Percentiles rank a stretch among this genome's conserved stretches.
Conservation (phyloP, 1,139 yeast species). For the Debaryomyces nepalensis region DNA sequence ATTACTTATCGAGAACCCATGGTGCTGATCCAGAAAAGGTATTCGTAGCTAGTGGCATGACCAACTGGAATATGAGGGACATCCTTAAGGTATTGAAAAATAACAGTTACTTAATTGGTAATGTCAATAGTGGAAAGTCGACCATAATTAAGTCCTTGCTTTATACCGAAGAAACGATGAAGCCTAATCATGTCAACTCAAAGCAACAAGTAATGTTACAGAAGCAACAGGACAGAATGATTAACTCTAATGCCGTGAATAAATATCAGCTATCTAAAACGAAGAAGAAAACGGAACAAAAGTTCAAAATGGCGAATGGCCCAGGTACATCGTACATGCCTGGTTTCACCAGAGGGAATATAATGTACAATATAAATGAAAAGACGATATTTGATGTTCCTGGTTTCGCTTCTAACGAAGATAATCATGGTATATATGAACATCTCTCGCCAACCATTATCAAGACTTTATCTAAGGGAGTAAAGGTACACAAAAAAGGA, state of each 20-base stretch:
- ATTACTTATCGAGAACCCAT: slow-evolving; percentile 44
- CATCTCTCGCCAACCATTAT: slow-evolving; percentile 33
- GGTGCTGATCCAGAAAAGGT: slow-evolving; percentile 52
- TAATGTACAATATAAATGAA: slow-evolving; percentile 36
- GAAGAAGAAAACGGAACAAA: slow-evolving; percentile 18
- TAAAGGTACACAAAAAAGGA: slow-evolving; percentile 37
- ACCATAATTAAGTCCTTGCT: slow-evolving; percentile 59
- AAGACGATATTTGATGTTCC: slow-evolving; percentile 58
- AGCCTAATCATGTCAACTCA: slow-evolving; percentile 15
- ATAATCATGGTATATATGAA: slow-evolving; percentile 36
- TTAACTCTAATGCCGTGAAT: slow-evolving; percentile 16
- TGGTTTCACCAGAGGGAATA: slow-evolving; percentile 57
- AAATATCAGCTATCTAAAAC: slow-evolving; percentile 14
- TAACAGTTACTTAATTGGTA: slow-evolving; percentile 65
- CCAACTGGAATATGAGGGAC: slow-evolving; percentile 55
- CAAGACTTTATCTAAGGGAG: slow-evolving; percentile 44
- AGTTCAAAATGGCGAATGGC: slow-evolving; percentile 33
- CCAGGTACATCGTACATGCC: slow-evolving; percentile 58
- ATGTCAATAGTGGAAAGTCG: slow-evolving; percentile 79
- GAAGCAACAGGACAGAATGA: slow-evolving; percentile 24
- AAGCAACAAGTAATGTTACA: slow-evolving; percentile 20
- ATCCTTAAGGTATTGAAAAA: slow-evolving; percentile 42
- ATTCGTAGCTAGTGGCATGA: slow-evolving; percentile 52
- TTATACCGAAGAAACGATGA: slow-evolving; percentile 26
- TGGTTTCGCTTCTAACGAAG: slow-evolving; percentile 44